Evolutionary conservation across 805 yeast genomes (phyloP).

Genomic region (Candida gorgasii): DNA sequence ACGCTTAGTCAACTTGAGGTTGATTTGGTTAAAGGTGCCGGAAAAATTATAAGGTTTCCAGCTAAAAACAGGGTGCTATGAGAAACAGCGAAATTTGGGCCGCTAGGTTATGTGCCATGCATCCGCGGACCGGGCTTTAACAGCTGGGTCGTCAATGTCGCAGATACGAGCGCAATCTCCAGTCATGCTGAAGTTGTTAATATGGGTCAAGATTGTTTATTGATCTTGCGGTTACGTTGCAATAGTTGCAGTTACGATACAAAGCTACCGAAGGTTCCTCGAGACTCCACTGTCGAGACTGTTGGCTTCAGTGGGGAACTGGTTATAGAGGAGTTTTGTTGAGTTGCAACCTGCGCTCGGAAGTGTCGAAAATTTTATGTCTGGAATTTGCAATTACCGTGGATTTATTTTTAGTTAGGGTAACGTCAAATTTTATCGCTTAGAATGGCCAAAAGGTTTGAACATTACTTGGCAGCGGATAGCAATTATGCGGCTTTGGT

Average conservation of each 20-base stretch:
- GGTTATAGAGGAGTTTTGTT: too few relatives aligned
- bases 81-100: conserved; percentile 1
- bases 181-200: not conserved
- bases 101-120: conserved; percentile 2
- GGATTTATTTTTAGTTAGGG: not conserved
- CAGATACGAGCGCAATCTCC: conserved; percentile 3
- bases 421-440: not conserved
- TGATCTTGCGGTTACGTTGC: not conserved
- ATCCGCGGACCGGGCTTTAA: not conserved
- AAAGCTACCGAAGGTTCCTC: not conserved
- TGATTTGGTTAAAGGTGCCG: not conserved
- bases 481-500: too few relatives aligned
- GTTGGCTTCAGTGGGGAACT: too few relatives aligned
- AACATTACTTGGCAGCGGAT: too few relatives aligned
- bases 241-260: conserved; percentile 4
- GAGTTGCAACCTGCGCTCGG: too few relatives aligned
- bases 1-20: not conserved
- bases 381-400: not conserved
- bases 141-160: not conserved
- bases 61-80: not conserved
- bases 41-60: not conserved
- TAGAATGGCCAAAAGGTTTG: too few relatives aligned
- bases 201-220: not conserved
- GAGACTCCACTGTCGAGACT: too few relatives aligned
- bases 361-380: not conserved